Evolutionary conservation across 2,329 filamentous ascomycete genomes (phyloP).

Genomic region (Cordyceps pruinosa): DNA sequence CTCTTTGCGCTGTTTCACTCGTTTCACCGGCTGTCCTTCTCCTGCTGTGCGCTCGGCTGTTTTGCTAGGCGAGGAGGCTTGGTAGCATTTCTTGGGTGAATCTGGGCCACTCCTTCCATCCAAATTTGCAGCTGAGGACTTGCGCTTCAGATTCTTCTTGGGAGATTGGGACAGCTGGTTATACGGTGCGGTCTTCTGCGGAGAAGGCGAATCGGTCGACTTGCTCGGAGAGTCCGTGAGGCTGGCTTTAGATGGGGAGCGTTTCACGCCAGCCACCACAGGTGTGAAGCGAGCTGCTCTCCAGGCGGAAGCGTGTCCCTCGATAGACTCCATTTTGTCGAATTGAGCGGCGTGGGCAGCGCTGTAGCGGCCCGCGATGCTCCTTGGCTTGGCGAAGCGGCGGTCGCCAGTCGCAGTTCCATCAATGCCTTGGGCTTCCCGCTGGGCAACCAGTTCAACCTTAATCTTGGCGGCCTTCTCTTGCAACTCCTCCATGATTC

Average conservation of each 20-base stretch:
- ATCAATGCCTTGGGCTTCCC: conserved; percentile 44
- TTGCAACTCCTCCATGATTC: conserved; percentile 60
- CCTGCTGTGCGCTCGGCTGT: conserved; percentile 18
- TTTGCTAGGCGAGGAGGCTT: conserved; percentile 17
- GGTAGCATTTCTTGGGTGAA: conserved; percentile 22
- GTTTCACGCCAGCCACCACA: conserved; percentile 28
- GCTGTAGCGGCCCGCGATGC: conserved; percentile 73
- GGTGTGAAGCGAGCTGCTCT: conserved; percentile 52
- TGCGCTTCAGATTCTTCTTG: conserved; percentile 30
- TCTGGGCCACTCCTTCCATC: conserved; percentile 18
- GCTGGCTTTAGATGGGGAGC: conserved; percentile 40
- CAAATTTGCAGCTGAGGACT: conserved; percentile 26
- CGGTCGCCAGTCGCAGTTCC: conserved; percentile 41
- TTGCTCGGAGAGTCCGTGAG: conserved; percentile 51
- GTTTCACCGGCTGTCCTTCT: conserved; percentile 51
- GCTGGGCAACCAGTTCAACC: conserved; percentile 56
- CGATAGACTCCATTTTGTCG: conserved; percentile 97
- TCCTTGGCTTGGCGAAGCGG: conserved; percentile 73
- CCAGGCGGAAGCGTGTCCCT: conserved; percentile 74
- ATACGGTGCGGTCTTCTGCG: conserved; percentile 12
- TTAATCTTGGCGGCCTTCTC: conserved; percentile 67
- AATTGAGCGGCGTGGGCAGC: conserved; percentile 82
- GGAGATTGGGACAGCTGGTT: conserved; percentile 19
- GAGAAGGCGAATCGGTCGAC: conserved; percentile 30
- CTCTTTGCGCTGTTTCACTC: conserved; percentile 57